Evolutionary conservation across 345 rosid species (phyloP), one percentile per base, ranked within the genome.

Genomic region (Salix koriyanagi): DNA sequence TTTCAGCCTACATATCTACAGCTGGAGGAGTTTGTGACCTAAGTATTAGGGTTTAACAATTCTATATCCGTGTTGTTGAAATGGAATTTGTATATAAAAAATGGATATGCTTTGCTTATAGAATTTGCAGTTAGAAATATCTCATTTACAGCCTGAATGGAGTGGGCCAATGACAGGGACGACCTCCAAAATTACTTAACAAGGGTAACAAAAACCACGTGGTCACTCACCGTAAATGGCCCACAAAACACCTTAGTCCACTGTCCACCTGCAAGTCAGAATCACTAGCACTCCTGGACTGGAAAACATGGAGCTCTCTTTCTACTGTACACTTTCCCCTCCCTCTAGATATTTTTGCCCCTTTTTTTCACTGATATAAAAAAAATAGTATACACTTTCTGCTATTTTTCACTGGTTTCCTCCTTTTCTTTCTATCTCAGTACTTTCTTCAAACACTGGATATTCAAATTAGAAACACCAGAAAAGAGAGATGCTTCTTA

Each of bases 361-460:
- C 44, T 10, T 41, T 3, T 3, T 41, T 41, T 12, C 44, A 41
- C 44, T 41, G 44, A 1, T 11, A 8, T 9, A 56, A 19, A 44
- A 54, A 54, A 2, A 58, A 58, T 5, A 10, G 10, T 46, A 46
- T 14, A n/a, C 9, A 7, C 14, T 3, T 8, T 58, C 64, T 58
- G 6, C 14, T 58, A 10, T n/a, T 9, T 23, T 25, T 58, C 15
- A 9, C 15, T 12, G 64, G 14, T 58, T 26, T 23, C 15, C 12
- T 2, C 18, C 37, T 13, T 34, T 3, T 34, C 15, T 67, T 8
- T 58, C 13, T 69, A 41, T 25, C 16, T 58, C 30, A 6, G 62
- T 32, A 60, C 39, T 60, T 76, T 76, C 74, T 6, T 76, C 69
- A 21, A 76, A 69, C 79, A 44, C 61, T 60, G 64, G 30, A 67